A percentile compares a stretch with the other conserved stretches of the same genome.
Conservation (phyloP, 2,329 filamentous ascomycete species). For the Tolypocladium tundrense region DNA sequence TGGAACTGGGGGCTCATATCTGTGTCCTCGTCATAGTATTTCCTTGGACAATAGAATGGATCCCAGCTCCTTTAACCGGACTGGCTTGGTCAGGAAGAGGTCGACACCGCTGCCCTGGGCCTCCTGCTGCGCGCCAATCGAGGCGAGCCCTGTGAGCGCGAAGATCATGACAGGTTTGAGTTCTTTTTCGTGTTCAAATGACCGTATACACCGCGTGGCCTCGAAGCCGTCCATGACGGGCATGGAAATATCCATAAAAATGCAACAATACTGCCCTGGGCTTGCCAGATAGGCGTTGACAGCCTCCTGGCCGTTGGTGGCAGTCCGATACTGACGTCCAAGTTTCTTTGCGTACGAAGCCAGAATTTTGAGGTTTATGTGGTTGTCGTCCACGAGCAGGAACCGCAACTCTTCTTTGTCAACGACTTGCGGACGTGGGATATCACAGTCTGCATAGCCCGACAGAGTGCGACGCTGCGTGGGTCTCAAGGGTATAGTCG, state of each 20-base stretch:
- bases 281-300: constrained; percentile 10
- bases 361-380: constrained; percentile 23
- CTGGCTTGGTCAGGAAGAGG: constrained; percentile 41
- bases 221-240: constrained; percentile 40
- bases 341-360: constrained; percentile 18
- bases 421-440: background rate
- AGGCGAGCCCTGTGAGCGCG: constrained; percentile 39
- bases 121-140: constrained; percentile 35
- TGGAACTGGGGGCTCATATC: background rate
- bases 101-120: constrained; percentile 40
- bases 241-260: constrained; percentile 40
- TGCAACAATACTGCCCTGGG: constrained; percentile 8
- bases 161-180: constrained; percentile 32
- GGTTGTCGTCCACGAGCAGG: constrained; percentile 25
- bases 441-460: background rate
- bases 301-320: constrained; percentile 17
- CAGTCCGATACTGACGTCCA: constrained; percentile 9
- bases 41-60: background rate
- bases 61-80: constrained; percentile 21
- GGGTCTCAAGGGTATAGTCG: background rate
- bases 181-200: constrained; percentile 29
- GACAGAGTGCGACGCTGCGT: background rate
- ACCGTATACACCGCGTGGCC: constrained; percentile 33
- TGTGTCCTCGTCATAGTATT: background rate
- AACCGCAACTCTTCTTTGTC: background rate